Conservation (phyloP, 2,329 filamentous ascomycete genomes). For the Grosmannia penicillata region DNA sequence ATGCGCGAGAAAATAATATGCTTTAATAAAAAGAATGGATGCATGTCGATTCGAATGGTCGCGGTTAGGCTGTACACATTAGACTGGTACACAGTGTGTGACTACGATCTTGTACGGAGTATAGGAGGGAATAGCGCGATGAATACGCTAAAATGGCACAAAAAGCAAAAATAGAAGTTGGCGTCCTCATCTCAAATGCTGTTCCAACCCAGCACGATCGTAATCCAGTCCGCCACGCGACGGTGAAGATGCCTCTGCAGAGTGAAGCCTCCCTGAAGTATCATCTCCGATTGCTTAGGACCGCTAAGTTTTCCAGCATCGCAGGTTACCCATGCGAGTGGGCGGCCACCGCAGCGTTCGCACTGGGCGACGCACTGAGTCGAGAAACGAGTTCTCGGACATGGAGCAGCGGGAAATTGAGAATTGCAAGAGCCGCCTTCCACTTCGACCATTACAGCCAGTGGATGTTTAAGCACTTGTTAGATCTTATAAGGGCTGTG, state of each 20-base stretch:
- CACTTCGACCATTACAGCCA: conserved; percentile 13
- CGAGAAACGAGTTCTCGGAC: conserved; percentile 34
- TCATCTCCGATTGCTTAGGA: conserved; percentile 55
- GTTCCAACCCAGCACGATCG: conserved; percentile 47
- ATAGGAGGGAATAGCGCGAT: not conserved
- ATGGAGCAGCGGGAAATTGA: conserved; percentile 31
- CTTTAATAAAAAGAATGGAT: too few species aligned
- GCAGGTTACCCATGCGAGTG: conserved; percentile 55
- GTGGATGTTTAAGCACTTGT: not conserved
- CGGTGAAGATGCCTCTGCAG: conserved; percentile 58
- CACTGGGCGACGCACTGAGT: conserved; percentile 41
- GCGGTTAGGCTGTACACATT: too few species aligned
- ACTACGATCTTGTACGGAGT: not conserved
- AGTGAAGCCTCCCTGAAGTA: conserved; percentile 58
- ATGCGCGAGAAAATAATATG: not conserved
- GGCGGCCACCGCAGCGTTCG: conserved; percentile 52
- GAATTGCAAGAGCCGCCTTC: conserved; percentile 27
- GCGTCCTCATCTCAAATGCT: conserved; percentile 38
- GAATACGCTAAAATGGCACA: not conserved
- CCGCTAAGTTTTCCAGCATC: conserved; percentile 37
- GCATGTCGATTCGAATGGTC: not conserved
- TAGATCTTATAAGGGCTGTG: conserved; percentile 3
- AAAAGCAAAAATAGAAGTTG: conserved; percentile 21
- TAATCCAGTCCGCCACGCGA: conserved; percentile 56
- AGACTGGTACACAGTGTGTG: too few species aligned